Percentiles rank a stretch among this genome's conserved stretches.
Conservation (phyloP, 805 yeast genomes). For the Sugiyamaella marilandica region DNA sequence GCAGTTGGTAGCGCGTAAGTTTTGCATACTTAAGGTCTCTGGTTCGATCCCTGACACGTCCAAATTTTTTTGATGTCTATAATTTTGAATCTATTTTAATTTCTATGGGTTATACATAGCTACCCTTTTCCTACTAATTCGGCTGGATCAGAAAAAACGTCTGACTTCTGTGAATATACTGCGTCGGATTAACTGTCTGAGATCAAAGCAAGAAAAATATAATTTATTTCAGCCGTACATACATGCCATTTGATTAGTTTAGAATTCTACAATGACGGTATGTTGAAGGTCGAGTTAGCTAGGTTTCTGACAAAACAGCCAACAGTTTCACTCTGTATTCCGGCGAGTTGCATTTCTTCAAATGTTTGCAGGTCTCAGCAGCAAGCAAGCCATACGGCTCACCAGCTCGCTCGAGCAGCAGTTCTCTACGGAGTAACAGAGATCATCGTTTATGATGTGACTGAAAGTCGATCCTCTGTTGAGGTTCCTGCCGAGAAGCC, state of each 20-base stretch:
- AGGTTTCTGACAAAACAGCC: slow-evolving; percentile 2
- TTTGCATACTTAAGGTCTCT: slow-evolving; percentile 23
- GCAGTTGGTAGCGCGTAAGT: slow-evolving; percentile 23
- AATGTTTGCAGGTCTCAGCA: slow-evolving; percentile 59
- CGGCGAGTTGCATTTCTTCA: slow-evolving; percentile 55
- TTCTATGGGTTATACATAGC: too few species aligned
- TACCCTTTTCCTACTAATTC: too few species aligned
- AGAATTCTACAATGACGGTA: too few species aligned
- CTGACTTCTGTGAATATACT: too few species aligned
- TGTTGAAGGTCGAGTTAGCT: not conserved
- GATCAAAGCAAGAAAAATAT: too few species aligned
- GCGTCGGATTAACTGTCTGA: too few species aligned
- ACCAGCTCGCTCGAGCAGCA: slow-evolving; percentile 75
- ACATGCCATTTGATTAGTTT: too few species aligned
- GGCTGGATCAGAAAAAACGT: too few species aligned
- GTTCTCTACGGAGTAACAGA: slow-evolving; percentile 68
- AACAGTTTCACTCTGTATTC: slow-evolving; percentile 52
- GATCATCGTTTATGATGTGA: slow-evolving; percentile 60
- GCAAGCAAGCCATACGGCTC: slow-evolving; percentile 67
- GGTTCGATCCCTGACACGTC: slow-evolving; percentile 25
- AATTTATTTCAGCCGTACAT: too few species aligned
- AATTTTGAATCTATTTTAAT: too few species aligned
- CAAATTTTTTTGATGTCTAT: slow-evolving; percentile 11
- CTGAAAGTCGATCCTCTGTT: not conserved
- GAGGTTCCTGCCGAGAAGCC: slow-evolving; percentile 22